Evolutionary conservation across 164 flowering plant species (phyloP).

Genomic region (Berberis vulgaris): DNA sequence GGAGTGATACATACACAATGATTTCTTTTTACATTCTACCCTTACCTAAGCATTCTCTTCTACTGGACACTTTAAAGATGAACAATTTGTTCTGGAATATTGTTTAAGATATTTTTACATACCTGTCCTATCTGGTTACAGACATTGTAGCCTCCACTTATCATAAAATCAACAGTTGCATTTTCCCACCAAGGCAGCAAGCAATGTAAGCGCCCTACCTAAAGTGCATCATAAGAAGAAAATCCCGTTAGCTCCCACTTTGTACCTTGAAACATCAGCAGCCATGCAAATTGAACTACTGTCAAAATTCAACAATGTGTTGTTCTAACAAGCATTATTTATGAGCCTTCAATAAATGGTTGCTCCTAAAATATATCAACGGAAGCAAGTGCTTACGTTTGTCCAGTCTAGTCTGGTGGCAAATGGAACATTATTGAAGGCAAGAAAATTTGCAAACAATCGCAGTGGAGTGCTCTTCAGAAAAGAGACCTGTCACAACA

Average conservation of each 20-base stretch:
- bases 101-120: not conserved
- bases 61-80: too few species aligned
- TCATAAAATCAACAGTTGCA: constrained; percentile 75
- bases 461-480: constrained; percentile 29
- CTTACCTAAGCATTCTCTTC: too few species aligned
- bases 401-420: constrained; percentile 19
- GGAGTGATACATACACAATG: too few species aligned
- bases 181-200: constrained; percentile 92
- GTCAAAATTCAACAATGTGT: not conserved
- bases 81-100: too few species aligned
- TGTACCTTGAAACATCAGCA: not conserved
- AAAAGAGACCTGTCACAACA: constrained; percentile 22
- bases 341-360: not conserved
- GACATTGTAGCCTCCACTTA: constrained; percentile 82
- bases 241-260: not conserved
- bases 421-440: constrained; percentile 15
- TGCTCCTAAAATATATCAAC: not conserved
- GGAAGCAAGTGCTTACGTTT: constrained; percentile 17
- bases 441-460: constrained; percentile 18
- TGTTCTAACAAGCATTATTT: not conserved
- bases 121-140: constrained; percentile 50
- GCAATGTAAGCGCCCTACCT: constrained; percentile 91
- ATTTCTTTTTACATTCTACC: too few species aligned
- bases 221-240: constrained; percentile 7
- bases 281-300: not conserved